phyloP scores from a whole-genome alignment of 345 rosid species.

The Syzygium oleosum region DNA sequence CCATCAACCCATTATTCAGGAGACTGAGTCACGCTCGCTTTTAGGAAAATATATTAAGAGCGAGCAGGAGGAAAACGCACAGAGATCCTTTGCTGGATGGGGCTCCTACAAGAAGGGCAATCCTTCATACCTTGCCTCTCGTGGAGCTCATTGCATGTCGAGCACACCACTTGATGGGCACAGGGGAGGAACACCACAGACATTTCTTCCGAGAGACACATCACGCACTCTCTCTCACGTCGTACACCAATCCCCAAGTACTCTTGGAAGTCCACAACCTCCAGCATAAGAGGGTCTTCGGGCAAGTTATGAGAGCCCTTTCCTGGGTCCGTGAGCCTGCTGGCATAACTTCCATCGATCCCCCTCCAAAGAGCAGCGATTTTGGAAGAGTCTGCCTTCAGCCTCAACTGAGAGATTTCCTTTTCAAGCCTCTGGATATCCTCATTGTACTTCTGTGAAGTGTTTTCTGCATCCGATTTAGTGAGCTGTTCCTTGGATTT shows the following conservation, averaged over 20 bases:
- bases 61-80: conserved; percentile 16
- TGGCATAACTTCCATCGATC: conserved; percentile 41
- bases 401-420: conserved; percentile 53
- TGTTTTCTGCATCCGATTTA: conserved; percentile 43
- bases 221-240: conserved; percentile 86
- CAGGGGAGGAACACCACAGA: conserved; percentile 51
- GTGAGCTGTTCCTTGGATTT: conserved; percentile 44
- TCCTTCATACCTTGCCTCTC: conserved; percentile 63
- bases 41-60: conserved; percentile 16
- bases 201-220: conserved; percentile 74
- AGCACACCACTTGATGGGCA: conserved; percentile 53
- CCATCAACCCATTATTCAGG: conserved; percentile 21
- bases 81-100: conserved; percentile 34
- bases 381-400: conserved; percentile 52
- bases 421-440: conserved; percentile 56
- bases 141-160: conserved; percentile 47
- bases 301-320: neutral
- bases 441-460: conserved; percentile 33
- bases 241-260: conserved; percentile 29
- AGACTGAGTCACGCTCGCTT: conserved; percentile 10
- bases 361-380: conserved; percentile 64
- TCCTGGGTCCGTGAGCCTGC: conserved; percentile 15
- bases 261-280: conserved; percentile 14
- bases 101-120: conserved; percentile 56
- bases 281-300: neutral